phyloP scores from a whole-genome alignment of 106 monocot genomes.

The Narthecium ossifragum region DNA sequence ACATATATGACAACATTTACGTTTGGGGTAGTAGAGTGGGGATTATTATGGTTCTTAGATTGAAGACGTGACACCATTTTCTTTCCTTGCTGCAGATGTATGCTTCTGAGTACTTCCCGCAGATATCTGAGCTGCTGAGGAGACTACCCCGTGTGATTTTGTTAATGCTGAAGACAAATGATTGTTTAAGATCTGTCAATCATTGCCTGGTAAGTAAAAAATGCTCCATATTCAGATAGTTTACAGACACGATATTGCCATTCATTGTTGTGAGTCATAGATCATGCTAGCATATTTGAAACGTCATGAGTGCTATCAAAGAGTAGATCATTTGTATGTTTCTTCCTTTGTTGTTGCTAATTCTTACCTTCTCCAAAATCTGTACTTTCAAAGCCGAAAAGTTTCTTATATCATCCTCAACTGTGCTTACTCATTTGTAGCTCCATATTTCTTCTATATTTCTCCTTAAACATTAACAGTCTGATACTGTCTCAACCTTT shows the following conservation, averaged over 20 bases:
- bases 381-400: neutral
- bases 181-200: conserved; percentile 78
- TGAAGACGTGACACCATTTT: neutral
- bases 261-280: neutral
- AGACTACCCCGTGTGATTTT: conserved; percentile 93
- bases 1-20: too few relatives aligned
- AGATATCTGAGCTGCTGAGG: conserved; percentile 90
- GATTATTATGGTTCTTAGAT: too few relatives aligned
- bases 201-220: conserved; percentile 52
- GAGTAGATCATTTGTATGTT: neutral
- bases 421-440: too few relatives aligned
- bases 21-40: too few relatives aligned
- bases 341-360: neutral
- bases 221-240: neutral
- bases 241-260: neutral
- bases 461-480: too few relatives aligned
- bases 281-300: neutral
- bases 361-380: neutral
- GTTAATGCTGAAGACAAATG: conserved; percentile 93
- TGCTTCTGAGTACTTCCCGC: conserved; percentile 74
- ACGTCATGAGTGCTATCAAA: neutral
- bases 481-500: too few relatives aligned
- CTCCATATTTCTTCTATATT: too few relatives aligned
- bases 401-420: too few relatives aligned
- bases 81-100: conserved; percentile 53